phyloP scores from a whole-genome alignment of 495 filamentous ascomycete genomes.

The Hypoxylon rickii region DNA sequence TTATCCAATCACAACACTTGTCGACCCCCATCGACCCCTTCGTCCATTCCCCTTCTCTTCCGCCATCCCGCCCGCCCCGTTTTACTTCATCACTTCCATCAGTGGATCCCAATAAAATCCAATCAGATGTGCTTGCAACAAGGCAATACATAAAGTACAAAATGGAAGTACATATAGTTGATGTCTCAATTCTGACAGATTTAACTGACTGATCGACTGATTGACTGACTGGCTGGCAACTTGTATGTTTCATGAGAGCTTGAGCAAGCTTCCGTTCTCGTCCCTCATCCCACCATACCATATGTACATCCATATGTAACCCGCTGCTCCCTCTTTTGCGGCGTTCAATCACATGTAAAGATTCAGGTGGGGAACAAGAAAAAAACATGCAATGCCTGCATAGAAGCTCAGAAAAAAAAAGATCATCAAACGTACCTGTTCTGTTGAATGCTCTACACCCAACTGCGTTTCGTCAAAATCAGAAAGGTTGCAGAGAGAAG shows the following conservation, averaged over 20 bases:
- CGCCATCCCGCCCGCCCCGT: conserved; percentile 10
- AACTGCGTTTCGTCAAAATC: conserved; percentile 7
- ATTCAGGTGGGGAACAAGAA: conserved; percentile 13
- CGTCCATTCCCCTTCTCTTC: not conserved
- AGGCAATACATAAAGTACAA: too few relatives aligned
- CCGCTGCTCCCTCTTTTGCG: not conserved
- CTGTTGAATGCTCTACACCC: not conserved
- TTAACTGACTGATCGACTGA: too few relatives aligned
- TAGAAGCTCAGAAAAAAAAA: conserved; percentile 11
- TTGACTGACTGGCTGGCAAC: too few relatives aligned
- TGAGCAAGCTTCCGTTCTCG: too few relatives aligned
- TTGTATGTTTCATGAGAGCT: not conserved
- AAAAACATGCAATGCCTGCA: conserved; percentile 14
- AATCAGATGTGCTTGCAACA: too few relatives aligned
- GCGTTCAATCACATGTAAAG: conserved; percentile 30
- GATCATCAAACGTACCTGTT: conserved; percentile 28
- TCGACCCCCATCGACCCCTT: not conserved
- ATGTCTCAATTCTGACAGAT: too few relatives aligned
- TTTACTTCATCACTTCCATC: conserved; percentile 18
- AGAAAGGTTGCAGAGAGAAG: conserved; percentile 11
- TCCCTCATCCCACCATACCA: too few relatives aligned
- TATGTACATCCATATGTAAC: too few relatives aligned
- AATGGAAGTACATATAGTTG: too few relatives aligned
- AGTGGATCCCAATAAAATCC: too few relatives aligned
- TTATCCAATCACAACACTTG: not conserved